Evolutionary conservation across 73 alveolate genomes (phyloP), one percentile per base, ranked within the genome.

Genomic region (Effrenium voratum): DNA sequence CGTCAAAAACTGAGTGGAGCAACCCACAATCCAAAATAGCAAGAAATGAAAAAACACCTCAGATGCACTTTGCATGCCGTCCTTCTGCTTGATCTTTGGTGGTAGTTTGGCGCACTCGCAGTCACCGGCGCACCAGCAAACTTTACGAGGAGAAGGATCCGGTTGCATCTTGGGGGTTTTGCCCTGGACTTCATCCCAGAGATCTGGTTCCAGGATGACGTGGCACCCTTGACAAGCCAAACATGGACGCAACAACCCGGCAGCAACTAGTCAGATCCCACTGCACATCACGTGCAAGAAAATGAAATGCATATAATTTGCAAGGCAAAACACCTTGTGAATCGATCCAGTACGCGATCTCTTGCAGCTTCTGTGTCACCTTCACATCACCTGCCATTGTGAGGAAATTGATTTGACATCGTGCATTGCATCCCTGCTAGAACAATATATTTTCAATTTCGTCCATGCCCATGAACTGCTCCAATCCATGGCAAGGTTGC

Each of bases 101-200:
- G 93, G 50, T 12, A 66, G 12, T 55, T 41, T 49, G n/a, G 26
- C 34, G 77, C 57, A 49, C 1, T n/a, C 66, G 15, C 47, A 49
- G n/a, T 43, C 79, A 38, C 44, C 45, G n/a, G 72, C 94, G 41
- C 47, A 43, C 83, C 45, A 28, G n/a, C n/a, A 40, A 30, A 24
- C 83, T 70, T 90, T 90, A 5, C 86, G 97, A 43, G 97, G 97
- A 34, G 97, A 90, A 52, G 76, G 76, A 75, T 90, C 97, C 34
- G 97, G 97, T 45, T 66, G 57, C 4, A 47, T 15, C 26, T 47
- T 47, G 6, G 82, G 82, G 47, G 49, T 72, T 87, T 76, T 66
- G 49, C 97, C 97, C 44, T 90, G 97, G 76, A 90, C 97, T 47
- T 90, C 97, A 22, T 55, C 80, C 97, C 97, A 90, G 28, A 90